A percentile compares a stretch with the other conserved stretches of the same genome.
Conservation (phyloP, 208 protist species). For the Vickermania ingenoplastis region DNA sequence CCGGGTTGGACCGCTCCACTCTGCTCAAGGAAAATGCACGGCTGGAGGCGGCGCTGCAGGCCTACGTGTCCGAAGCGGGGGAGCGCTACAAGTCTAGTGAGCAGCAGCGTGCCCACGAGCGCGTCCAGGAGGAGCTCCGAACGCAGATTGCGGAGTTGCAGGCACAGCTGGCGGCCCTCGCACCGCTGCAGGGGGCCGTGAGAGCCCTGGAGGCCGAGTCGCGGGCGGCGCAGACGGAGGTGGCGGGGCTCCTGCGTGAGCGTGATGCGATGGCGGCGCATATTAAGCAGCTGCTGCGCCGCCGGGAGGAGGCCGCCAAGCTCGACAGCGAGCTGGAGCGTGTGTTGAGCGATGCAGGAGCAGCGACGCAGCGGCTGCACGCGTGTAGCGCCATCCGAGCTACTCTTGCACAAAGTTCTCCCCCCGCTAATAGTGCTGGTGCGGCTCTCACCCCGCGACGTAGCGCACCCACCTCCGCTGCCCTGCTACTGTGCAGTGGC, state of each 20-base stretch:
- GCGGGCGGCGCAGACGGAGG: slow-evolving; percentile 44
- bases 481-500: too few relatives aligned
- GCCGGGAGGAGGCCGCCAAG: slow-evolving; percentile 29
- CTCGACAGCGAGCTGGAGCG: slow-evolving; percentile 50
- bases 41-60: slow-evolving; percentile 53
- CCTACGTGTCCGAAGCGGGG: neutral
- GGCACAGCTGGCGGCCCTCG: slow-evolving; percentile 45
- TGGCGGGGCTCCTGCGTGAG: slow-evolving; percentile 45
- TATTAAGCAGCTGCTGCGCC: slow-evolving; percentile 56
- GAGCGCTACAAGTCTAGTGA: neutral
- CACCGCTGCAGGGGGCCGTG: slow-evolving; percentile 44
- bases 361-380: slow-evolving; percentile 35
- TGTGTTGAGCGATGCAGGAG: slow-evolving; percentile 42
- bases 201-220: slow-evolving; percentile 51
- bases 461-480: too few relatives aligned
- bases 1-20: slow-evolving; percentile 38
- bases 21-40: slow-evolving; percentile 60
- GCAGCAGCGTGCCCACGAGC: slow-evolving; percentile 7
- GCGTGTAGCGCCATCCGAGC: slow-evolving; percentile 27
- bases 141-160: slow-evolving; percentile 61
- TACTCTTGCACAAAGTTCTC: too few relatives aligned
- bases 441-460: too few relatives aligned
- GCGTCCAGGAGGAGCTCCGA: slow-evolving; percentile 19
- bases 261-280: slow-evolving; percentile 53
- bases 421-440: too few relatives aligned